Base-by-base conservation (phyloP, 2,329 filamentous ascomycete genomes). In the Fusarium duplospermum region DNA sequence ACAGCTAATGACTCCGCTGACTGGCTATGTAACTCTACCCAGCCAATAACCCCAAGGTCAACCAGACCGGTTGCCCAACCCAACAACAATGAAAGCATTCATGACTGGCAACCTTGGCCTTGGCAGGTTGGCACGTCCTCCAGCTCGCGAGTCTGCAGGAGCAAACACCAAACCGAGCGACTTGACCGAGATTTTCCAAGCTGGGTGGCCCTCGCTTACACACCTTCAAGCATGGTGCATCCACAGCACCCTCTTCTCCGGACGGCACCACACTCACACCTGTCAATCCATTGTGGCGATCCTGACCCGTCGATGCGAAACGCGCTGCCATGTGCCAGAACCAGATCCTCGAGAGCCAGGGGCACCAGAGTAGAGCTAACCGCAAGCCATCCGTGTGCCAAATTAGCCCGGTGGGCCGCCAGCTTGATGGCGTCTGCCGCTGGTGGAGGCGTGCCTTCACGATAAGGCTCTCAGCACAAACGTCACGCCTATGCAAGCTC, bases 321-420 rank as follows among this genome's bases (percentile, higher is more conserved):
- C 63, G 62, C 65, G 56, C 62, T 74, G 67, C 75, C 67, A 76
- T 78, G 74, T 74, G 74, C 70, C 63, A 74, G 67, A 70, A 63
- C 60, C 52, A 64, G 70, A 74, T 76, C 62, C 66, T 62, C 64
- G 42, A 66, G 50, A 71, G 62, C 72, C 72, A 76, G 76, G 73
- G 75, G 69, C 66, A 62, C 67, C 69, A 58, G 42, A 57, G 47
- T 63, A 70, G 18, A 42, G 60, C 76, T 78, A 77, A 69, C 69
- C 65, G 64, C 67, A 78, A 78, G 76, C 76, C 76, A 78, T 75
- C 76, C 76, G 75, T 75, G 71, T 78, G 76, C 76, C 73, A 78
- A 76, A 71, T 70, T 72, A 71, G 67, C 64, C 59, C 50, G 62
- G 69, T 75, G 60, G 68, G 50, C 64, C 68, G 45, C 62, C 65